Evolutionary conservation across 805 yeast genomes (phyloP).

Genomic region (Suhomyces tanzawaensis): DNA sequence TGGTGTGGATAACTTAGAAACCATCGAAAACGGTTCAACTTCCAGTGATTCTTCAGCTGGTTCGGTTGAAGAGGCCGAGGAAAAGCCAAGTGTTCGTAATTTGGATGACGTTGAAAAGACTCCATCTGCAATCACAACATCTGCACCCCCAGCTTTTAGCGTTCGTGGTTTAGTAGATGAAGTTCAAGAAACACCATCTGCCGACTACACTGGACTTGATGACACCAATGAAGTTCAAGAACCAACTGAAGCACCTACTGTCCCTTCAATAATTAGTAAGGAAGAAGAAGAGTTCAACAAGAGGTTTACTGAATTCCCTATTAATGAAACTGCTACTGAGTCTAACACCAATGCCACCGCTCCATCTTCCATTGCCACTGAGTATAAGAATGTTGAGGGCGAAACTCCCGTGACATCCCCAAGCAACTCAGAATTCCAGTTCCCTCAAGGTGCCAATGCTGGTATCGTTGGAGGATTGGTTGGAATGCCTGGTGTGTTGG

Average conservation of each 20-base stretch:
- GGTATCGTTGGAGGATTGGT: conserved; percentile 39
- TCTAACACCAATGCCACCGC: conserved; percentile 29
- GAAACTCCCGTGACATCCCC: conserved; percentile 52
- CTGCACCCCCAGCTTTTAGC: not conserved
- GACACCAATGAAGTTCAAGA: conserved; percentile 12
- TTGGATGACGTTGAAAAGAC: not conserved
- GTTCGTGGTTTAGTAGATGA: conserved; percentile 23
- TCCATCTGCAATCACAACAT: not conserved
- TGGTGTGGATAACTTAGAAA: conserved; percentile 20
- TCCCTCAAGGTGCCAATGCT: conserved; percentile 30
- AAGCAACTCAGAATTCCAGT: conserved; percentile 46
- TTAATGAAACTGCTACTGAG: conserved; percentile 19
- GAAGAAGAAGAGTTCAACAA: conserved; percentile 15
- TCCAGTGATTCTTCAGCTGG: not conserved
- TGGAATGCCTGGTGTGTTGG: conserved; percentile 44
- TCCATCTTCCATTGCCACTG: conserved; percentile 33
- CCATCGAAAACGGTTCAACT: too few relatives aligned
- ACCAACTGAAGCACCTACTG: not conserved
- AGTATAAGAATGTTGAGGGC: conserved; percentile 24
- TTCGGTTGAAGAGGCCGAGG: not conserved
- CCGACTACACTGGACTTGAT: conserved; percentile 28
- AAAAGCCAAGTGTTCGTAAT: too few relatives aligned
- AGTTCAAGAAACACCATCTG: conserved; percentile 24
- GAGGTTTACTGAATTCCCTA: conserved; percentile 36
- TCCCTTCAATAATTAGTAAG: conserved; percentile 10